phyloP scores from a whole-genome alignment of 495 filamentous ascomycete genomes.

The Paragyromitra xinjiangensis region DNA sequence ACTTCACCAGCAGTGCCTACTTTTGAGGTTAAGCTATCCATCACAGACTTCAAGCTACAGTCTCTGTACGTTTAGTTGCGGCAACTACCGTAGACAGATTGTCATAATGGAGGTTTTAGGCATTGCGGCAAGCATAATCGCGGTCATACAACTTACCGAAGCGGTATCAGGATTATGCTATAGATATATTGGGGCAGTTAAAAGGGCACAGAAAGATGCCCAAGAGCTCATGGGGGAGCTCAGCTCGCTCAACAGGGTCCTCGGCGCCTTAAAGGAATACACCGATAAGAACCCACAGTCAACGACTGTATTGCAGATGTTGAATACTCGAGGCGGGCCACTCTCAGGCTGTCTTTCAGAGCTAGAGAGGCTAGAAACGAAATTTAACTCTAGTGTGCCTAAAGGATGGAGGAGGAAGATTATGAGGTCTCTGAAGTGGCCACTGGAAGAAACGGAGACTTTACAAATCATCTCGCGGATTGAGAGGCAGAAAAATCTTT shows the following conservation, averaged over 20 bases:
- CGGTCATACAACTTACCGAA: not conserved
- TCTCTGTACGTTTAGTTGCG: not conserved
- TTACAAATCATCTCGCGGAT: slow-evolving; percentile 2
- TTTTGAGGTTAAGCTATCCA: not conserved
- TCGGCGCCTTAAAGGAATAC: not conserved
- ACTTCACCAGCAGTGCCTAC: not conserved
- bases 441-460: slow-evolving; percentile 9
- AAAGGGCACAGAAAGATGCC: slow-evolving; percentile 2
- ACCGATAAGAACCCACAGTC: not conserved
- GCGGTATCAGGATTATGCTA: not conserved
- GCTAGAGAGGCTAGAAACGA: not conserved
- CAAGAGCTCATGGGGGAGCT: slow-evolving; percentile 6
- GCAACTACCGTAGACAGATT: not conserved
- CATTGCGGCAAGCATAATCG: slow-evolving; percentile 3
- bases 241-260: not conserved
- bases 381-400: not conserved
- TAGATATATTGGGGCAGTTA: slow-evolving; percentile 1
- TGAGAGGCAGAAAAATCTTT: slow-evolving; percentile 24
- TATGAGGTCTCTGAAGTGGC: slow-evolving; percentile 18
- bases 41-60: not conserved
- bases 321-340: not conserved
- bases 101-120: slow-evolving; percentile 18
- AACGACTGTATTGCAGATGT: not conserved
- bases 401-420: slow-evolving; percentile 3
- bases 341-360: not conserved